Conservation (phyloP, 78 protist species). For the Emiliania huxleyi region DNA sequence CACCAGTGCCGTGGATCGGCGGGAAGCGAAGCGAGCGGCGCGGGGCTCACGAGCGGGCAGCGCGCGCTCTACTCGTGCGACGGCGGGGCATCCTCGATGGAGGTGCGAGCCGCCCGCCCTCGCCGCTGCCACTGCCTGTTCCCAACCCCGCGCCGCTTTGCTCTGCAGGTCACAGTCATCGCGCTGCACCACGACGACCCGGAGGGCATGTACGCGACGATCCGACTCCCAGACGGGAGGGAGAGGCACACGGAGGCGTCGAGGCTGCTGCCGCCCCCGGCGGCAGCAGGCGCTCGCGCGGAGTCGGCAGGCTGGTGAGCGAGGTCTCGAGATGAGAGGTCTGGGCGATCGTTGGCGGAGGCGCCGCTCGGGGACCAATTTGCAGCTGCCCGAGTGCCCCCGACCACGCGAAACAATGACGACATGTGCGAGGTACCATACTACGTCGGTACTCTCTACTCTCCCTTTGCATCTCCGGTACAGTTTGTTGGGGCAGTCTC, state of each 20-base stretch:
- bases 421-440: too few relatives aligned
- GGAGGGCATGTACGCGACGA: neutral
- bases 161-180: neutral
- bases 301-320: too few relatives aligned
- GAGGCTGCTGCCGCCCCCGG: neutral
- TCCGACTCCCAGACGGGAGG: neutral
- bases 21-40: neutral
- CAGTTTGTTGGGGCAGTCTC: too few relatives aligned
- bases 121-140: neutral
- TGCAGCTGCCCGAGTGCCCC: too few relatives aligned
- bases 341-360: too few relatives aligned
- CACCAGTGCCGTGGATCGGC: too few relatives aligned
- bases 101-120: neutral
- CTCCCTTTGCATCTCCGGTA: too few relatives aligned
- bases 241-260: neutral
- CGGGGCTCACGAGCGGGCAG: neutral
- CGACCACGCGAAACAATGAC: too few relatives aligned
- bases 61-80: neutral
- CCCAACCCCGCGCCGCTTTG: neutral
- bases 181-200: neutral
- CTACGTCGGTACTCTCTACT: too few relatives aligned
- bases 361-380: too few relatives aligned
- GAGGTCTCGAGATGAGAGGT: too few relatives aligned
- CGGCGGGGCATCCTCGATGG: neutral
- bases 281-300: too few relatives aligned